Conservation (phyloP, 129 eudicot genomes). For the Artemisia tridentata region DNA sequence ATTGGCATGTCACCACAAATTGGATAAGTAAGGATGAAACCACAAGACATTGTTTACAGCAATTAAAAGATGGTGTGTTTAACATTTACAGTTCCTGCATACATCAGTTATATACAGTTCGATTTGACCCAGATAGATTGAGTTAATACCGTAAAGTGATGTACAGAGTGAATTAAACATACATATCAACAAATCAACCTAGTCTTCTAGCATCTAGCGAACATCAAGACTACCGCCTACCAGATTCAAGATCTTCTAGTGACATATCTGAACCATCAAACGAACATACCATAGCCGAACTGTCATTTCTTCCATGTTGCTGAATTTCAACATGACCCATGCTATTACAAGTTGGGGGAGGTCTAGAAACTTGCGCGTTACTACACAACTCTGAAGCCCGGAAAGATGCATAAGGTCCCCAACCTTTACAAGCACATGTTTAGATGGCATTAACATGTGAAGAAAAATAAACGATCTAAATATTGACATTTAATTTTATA, state of each 20-base stretch:
- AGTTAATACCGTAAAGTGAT: not conserved
- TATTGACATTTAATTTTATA: conserved; percentile 13
- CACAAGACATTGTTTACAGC: not conserved
- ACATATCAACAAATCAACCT: conserved; percentile 24
- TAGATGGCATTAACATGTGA: not conserved
- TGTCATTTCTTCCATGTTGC: conserved; percentile 11
- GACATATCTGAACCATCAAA: conserved; percentile 25
- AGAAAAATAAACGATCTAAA: not conserved
- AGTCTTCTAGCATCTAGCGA: conserved; percentile 6
- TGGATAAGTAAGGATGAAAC: not conserved
- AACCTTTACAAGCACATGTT: conserved; percentile 37
- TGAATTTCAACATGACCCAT: conserved; percentile 29
- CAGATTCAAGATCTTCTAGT: conserved; percentile 57
- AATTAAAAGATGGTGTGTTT: not conserved
- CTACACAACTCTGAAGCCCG: conserved; percentile 43
- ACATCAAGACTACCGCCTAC: conserved; percentile 27
- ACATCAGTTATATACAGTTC: conserved; percentile 2
- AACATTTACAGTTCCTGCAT: not conserved
- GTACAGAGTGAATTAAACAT: not conserved
- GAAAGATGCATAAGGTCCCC: conserved; percentile 74
- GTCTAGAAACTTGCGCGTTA: conserved; percentile 19
- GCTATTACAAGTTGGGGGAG: not conserved
- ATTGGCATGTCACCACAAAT: no score
- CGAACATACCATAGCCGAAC: conserved; percentile 17
- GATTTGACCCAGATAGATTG: not conserved